A percentile compares a stretch with the other conserved stretches of the same genome.
phyloP scores from a whole-genome alignment of 192 early-diverging fungal species.

The Coemansia sp. region DNA sequence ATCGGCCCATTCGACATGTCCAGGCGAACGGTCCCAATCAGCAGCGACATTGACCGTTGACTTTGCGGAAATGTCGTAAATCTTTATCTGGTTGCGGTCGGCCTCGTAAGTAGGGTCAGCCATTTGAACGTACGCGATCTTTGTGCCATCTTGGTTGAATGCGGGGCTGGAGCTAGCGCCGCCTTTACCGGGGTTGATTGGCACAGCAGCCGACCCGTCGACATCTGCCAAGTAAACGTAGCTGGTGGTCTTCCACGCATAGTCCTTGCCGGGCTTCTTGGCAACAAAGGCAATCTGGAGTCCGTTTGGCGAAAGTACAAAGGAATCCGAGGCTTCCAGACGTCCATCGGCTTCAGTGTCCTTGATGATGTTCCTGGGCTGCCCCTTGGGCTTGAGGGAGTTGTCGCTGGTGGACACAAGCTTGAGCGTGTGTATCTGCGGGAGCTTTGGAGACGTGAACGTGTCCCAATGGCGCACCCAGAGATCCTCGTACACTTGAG shows the following conservation, averaged over 20 bases:
- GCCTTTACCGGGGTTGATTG: conserved; percentile 52
- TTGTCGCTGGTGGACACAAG: conserved; percentile 38
- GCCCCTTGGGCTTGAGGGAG: conserved; percentile 27
- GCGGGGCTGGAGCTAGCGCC: conserved; percentile 65
- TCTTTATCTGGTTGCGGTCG: conserved; percentile 69
- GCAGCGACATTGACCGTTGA: conserved; percentile 34
- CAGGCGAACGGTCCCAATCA: conserved; percentile 65
- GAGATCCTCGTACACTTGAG: conserved; percentile 63
- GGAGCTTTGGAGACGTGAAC: conserved; percentile 60
- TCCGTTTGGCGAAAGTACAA: conserved; percentile 67
- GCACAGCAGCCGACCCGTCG: conserved; percentile 41
- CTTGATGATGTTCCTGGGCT: conserved; percentile 34
- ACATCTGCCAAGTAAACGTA: conserved; percentile 67
- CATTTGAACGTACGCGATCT: conserved; percentile 77
- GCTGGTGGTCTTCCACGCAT: conserved; percentile 77
- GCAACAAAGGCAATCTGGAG: conserved; percentile 67
- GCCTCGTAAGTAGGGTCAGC: conserved; percentile 67
- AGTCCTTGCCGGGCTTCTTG: conserved; percentile 60
- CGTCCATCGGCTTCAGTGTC: conserved; percentile 49
- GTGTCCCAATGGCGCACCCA: conserved; percentile 85
- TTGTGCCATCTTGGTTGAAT: conserved; percentile 64
- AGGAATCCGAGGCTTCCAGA: conserved; percentile 57
- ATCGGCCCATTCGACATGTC: conserved; percentile 56
- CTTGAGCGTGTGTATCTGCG: conserved; percentile 60
- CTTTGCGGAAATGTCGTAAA: conserved; percentile 53